These are phyloP conservation scores for Angomonas desouzai DNA, from an alignment of 208 protist species.

Conservation along the genomic window DNA sequence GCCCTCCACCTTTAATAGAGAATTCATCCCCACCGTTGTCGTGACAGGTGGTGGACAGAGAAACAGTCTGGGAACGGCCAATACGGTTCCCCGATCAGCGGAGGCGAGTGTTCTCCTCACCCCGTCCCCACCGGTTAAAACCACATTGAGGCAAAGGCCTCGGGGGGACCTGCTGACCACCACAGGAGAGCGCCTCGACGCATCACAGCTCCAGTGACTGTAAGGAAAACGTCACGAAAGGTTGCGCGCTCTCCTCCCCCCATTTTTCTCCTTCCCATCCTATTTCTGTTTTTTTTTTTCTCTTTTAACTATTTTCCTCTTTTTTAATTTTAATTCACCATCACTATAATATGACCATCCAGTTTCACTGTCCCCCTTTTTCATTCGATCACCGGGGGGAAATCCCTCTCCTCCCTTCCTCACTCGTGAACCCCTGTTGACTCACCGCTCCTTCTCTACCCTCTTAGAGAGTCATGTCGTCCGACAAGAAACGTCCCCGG, in stretches of 20 bases:
- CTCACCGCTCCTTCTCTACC: not conserved
- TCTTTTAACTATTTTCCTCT: not conserved
- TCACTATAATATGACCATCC: too few relatives aligned
- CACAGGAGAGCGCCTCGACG: not conserved
- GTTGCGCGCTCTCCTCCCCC: not conserved
- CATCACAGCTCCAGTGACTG: too few relatives aligned
- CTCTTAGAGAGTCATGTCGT: not conserved
- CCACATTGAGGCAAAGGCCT: not conserved
- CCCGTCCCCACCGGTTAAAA: not conserved
- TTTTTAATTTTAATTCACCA: slow-evolving; percentile 4
- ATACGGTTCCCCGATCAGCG: not conserved
- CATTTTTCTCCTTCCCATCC: slow-evolving; percentile 9
- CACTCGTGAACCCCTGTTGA: too few relatives aligned
- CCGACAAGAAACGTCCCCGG: not conserved
- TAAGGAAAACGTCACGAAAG: too few relatives aligned
- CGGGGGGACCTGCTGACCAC: not conserved
- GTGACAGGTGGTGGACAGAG: not conserved
- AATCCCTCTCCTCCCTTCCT: too few relatives aligned
- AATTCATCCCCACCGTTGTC: not conserved
- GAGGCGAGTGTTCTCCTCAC: not conserved
- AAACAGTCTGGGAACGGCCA: not conserved
- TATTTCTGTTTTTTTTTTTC: slow-evolving; percentile 6
- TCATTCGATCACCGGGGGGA: too few relatives aligned
- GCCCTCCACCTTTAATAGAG: not conserved
- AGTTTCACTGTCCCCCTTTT: too few relatives aligned